Conservation (phyloP, 345 rosid species). For the Excoecaria agallocha region DNA sequence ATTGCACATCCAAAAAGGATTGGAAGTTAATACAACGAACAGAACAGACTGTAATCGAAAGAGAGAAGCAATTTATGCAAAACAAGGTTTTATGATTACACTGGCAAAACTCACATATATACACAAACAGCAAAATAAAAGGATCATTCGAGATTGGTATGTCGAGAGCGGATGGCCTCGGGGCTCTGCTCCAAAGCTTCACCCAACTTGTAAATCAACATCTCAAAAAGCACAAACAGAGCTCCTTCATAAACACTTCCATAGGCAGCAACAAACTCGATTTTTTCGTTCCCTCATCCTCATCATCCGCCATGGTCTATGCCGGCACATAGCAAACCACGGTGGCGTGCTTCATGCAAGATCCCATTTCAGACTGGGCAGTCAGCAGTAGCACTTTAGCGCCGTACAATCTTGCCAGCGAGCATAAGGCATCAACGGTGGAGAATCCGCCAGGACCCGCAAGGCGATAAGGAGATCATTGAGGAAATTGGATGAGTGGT, state of each 20-base stretch:
- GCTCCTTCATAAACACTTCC: slow-evolving; percentile 91
- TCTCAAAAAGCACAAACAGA: slow-evolving; percentile 85
- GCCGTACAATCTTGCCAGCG: slow-evolving; percentile 53
- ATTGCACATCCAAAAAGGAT: too few relatives aligned
- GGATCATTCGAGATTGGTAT: slow-evolving; percentile 79
- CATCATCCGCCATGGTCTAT: slow-evolving; percentile 73
- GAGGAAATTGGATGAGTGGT: slow-evolving; percentile 68
- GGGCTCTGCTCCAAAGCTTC: slow-evolving; percentile 61
- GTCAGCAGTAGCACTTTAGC: slow-evolving; percentile 65
- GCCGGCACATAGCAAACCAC: slow-evolving; percentile 68
- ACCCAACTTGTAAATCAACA: slow-evolving; percentile 67
- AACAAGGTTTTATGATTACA: too few relatives aligned
- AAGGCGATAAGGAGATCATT: slow-evolving; percentile 65
- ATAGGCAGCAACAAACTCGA: slow-evolving; percentile 64
- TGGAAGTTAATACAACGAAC: too few relatives aligned
- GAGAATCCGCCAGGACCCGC: slow-evolving; percentile 47
- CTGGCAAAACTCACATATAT: too few relatives aligned
- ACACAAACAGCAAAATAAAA: too few relatives aligned
- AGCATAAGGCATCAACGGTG: slow-evolving; percentile 80
- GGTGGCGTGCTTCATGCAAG: slow-evolving; percentile 59
- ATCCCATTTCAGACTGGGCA: slow-evolving; percentile 62
- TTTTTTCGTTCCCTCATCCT: slow-evolving; percentile 17
- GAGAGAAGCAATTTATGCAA: too few relatives aligned
- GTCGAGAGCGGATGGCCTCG: slow-evolving; percentile 70
- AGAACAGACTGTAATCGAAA: too few relatives aligned